A percentile compares a stretch with the other conserved stretches of the same genome.
These are phyloP conservation scores for Purshia tridentata DNA, from an alignment of 306 rosid species.

Conservation along the genomic window DNA sequence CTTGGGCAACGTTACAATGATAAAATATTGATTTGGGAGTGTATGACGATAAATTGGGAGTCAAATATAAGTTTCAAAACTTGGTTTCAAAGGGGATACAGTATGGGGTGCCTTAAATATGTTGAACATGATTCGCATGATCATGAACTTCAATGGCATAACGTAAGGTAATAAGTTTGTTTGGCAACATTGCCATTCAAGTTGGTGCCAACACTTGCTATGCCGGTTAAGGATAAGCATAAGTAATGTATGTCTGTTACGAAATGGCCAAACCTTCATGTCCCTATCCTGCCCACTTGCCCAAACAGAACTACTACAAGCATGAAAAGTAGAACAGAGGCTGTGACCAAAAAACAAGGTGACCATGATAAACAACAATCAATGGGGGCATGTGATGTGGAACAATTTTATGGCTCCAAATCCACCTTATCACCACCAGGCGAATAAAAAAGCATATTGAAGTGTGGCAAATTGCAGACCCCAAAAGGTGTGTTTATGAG, in stretches of 20 bases:
- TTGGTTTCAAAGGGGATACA: constrained; percentile 17
- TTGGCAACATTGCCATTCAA: background rate
- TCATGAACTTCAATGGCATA: constrained; percentile 5
- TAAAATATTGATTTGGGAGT: no score
- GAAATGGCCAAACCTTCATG: constrained; percentile 23
- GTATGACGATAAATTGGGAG: no score
- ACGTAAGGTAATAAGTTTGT: background rate
- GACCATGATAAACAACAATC: constrained; percentile 13
- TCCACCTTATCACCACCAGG: constrained; percentile 9
- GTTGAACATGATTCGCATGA: constrained; percentile 21
- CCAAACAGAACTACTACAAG: constrained; percentile 15
- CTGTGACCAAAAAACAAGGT: constrained; percentile 17
- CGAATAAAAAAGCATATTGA: background rate
- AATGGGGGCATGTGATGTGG: background rate
- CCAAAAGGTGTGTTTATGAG: background rate
- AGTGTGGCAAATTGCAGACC: constrained; percentile 20
- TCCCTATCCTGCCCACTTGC: constrained; percentile 12
- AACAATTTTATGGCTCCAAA: background rate
- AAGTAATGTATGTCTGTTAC: constrained; percentile 7
- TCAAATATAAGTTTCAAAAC: constrained; percentile 3
- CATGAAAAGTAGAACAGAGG: constrained; percentile 20
- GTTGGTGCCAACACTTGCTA: constrained; percentile 15
- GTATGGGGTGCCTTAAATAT: background rate
- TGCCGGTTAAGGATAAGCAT: constrained; percentile 29
- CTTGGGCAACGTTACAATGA: background rate